Percentiles rank a stretch among this genome's conserved stretches.
Evolutionary conservation across 306 rosid species (phyloP).

Genomic region (Trifolium pratense): DNA sequence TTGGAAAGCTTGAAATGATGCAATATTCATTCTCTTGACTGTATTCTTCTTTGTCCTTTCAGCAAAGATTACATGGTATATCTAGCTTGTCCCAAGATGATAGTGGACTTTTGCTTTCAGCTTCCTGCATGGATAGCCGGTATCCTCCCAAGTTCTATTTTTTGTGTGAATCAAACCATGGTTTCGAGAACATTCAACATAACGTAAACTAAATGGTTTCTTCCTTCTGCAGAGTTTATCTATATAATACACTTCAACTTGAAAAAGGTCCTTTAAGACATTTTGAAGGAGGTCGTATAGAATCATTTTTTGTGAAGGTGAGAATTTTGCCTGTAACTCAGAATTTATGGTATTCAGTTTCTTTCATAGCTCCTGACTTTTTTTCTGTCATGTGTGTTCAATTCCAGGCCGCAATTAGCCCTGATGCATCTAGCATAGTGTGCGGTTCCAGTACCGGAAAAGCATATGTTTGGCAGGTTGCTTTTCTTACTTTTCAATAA

Average conservation of each 20-base stretch:
- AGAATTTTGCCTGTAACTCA: conserved; percentile 28
- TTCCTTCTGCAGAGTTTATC: conserved; percentile 64
- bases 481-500: conserved; percentile 27
- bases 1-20: not conserved
- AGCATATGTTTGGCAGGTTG: conserved; percentile 90
- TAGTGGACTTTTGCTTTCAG: conserved; percentile 76
- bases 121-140: conserved; percentile 97
- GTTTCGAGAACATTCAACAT: not conserved
- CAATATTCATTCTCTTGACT: conserved; percentile 18
- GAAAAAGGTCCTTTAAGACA: conserved; percentile 79
- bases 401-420: conserved; percentile 82
- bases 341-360: not conserved
- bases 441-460: conserved; percentile 91
- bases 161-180: conserved; percentile 10
- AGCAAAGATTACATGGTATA: conserved; percentile 88
- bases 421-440: conserved; percentile 78
- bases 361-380: conserved; percentile 8
- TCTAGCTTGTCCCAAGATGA: conserved; percentile 96
- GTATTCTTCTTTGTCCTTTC: conserved; percentile 42
- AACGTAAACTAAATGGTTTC: not conserved
- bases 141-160: conserved; percentile 40
- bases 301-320: conserved; percentile 90
- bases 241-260: conserved; percentile 78
- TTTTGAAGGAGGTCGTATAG: conserved; percentile 80
- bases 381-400: conserved; percentile 35